Conservation (phyloP, 371 early-diverging fungal species). For the Dichotomocladium elegans region DNA sequence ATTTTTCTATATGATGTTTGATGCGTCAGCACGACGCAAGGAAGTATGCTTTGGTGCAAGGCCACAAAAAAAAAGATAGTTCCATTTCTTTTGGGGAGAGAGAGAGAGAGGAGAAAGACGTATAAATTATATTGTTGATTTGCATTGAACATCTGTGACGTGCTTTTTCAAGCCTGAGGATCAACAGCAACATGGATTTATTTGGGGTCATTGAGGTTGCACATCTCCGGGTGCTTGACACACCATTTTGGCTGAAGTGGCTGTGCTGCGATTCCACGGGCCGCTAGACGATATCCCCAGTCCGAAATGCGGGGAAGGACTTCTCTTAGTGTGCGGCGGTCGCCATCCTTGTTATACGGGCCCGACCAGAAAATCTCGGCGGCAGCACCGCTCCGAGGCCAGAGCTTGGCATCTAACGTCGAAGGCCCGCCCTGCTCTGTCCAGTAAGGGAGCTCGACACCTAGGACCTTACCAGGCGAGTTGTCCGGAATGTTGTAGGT, state of each 20-base stretch:
- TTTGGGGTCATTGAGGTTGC: constrained; percentile 43
- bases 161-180: too few relatives aligned
- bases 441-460: constrained; percentile 64
- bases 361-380: constrained; percentile 79
- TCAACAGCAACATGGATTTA: too few relatives aligned
- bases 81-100: too few relatives aligned
- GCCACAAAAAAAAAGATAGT: too few relatives aligned
- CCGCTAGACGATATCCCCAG: constrained; percentile 51
- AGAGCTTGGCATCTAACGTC: constrained; percentile 59
- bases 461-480: constrained; percentile 40
- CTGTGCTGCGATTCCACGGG: constrained; percentile 64
- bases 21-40: too few relatives aligned
- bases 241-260: constrained; percentile 75
- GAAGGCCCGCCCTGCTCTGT: constrained; percentile 67
- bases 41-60: too few relatives aligned
- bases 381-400: constrained; percentile 73
- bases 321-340: constrained; percentile 24
- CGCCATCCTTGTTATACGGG: constrained; percentile 49
- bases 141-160: too few relatives aligned
- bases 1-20: too few relatives aligned
- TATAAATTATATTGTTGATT: too few relatives aligned
- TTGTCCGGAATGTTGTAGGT: constrained; percentile 49
- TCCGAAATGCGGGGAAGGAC: constrained; percentile 35
- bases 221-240: constrained; percentile 58
- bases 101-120: too few relatives aligned